Evolutionary conservation across 2,329 filamentous ascomycete genomes (phyloP), one percentile per base, ranked within the genome.

Genomic region (Fusarium sp.): DNA sequence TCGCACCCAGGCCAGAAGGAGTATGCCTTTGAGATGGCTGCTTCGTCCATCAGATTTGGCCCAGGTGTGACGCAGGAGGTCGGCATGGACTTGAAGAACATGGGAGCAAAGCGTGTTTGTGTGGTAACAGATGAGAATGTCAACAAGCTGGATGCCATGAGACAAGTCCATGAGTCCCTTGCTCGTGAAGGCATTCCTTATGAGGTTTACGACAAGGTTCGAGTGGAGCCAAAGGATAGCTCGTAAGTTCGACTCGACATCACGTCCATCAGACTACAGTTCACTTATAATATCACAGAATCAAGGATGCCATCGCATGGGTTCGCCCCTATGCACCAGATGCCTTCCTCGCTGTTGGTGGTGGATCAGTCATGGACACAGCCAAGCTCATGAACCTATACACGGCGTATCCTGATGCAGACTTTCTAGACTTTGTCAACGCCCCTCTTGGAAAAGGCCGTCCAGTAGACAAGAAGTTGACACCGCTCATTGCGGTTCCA

Each of bases 321-420:
- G 91, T 91, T 24, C 95, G 95, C 76, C 91, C 92, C 2, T 93
- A 94, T 80, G 83, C 88, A 33, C 93, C 95, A 0, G 96, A 98
- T 82, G 94, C 94, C 6, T 98, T 97, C 81, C 87, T 99, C 22
- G 96, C 96, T 28, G 96, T 99, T 22, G 96, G 93, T 33, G 89
- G 82, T 75, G 96, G 96, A 41, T 97, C 94, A 42, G 96, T 98
- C 74, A 99, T 99, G 75, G 96, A 99, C 83, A 99, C 96, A 2
- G 95, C 96, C 61, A 99, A 99, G 83, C 88, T 99, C 63, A 98
- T 99, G 95, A 99, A 99, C 80, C 88, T 99, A 1, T 98, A 98
- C 84, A 93, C 92, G 2, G 91, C 90, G 71, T 98, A 95, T 80
- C 95, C 95, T 0, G 93, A 98, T 13, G 95, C 95, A 38, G 93